Evolutionary conservation across 2,329 filamentous ascomycete species (phyloP), one percentile per base, ranked within the genome.

Genomic region (Ceratocystis lukuohia): DNA sequence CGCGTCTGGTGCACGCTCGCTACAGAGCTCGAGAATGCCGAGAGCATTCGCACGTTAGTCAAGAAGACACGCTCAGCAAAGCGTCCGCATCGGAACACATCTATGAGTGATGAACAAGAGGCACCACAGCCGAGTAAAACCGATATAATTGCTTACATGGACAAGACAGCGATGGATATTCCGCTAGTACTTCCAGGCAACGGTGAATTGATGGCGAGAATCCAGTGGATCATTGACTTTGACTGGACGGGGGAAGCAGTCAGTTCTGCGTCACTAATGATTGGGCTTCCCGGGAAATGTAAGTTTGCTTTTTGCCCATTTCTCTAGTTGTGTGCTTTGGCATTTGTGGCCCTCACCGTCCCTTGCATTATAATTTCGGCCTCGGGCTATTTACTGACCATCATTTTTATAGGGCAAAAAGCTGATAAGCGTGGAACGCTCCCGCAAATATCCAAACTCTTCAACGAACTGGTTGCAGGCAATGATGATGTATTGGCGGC

Each of bases 171-270:
- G 4, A 74, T 74, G 69, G 71, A 73, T n/a, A 72, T 71, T 0
- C 64, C 74, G 4, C 56, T 70, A 0, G 70, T 72, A 45, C 67
- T 71, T 5, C 67, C 69, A 70, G 62, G 72, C 76, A 0, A 72
- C 73, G 0, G 68, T 75, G 8, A 50, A 33, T 15, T 63, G 28
- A 76, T 80, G 1, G 73, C 77, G 10, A 79, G 83, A 30, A 62
- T 69, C 28, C 77, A 80, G 66, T 90, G 87, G 87, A 77, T 74
- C 61, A 84, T 88, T 56, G 74, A 75, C 1, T 88, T 89, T 71
- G 87, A 89, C 73, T 89, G 86, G 87, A 86, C 86, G 0, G 87
- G 87, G 5, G 87, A 89, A 71, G 86, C 84, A 3, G 80, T 82
- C 71, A 88, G 82, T 70, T 77, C 77, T 57, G 74, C 89, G 17